phyloP scores from a whole-genome alignment of 2,329 filamentous ascomycete genomes.

The Penicillium sp. region DNA sequence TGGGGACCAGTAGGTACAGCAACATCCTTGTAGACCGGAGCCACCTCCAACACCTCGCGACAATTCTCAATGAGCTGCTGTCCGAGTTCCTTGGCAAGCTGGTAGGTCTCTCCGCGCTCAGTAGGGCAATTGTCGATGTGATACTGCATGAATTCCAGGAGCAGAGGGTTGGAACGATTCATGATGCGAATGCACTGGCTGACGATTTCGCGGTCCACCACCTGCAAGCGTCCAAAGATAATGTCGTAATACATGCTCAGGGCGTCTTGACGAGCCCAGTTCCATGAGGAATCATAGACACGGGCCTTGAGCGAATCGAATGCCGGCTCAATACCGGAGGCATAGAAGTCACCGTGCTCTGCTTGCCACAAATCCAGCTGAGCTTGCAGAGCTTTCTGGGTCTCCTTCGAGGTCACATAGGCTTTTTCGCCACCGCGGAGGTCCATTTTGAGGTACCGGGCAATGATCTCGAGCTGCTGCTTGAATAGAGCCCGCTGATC shows the following conservation, averaged over 20 bases:
- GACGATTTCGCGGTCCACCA: conserved; percentile 94
- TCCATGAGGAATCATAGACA: conserved; percentile 97
- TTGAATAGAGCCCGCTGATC: conserved; percentile 96
- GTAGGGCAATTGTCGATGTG: conserved; percentile 99
- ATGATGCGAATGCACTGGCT: conserved; percentile 98
- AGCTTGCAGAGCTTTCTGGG: conserved; percentile 79
- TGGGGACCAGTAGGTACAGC: conserved; percentile 85
- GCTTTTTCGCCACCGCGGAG: conserved; percentile 95
- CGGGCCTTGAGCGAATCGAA: conserved; percentile 93
- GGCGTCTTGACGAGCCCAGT: conserved; percentile 96
- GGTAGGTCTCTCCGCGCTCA: conserved; percentile 93
- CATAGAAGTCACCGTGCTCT: conserved; percentile 96
- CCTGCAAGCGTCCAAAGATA: conserved; percentile 90
- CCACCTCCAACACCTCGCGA: conserved; percentile 77
- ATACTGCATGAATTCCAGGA: conserved; percentile 99
- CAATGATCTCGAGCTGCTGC: conserved; percentile 93
- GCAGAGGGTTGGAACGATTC: conserved; percentile 94
- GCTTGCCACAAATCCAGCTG: conserved; percentile 93
- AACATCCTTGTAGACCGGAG: conserved; percentile 95
- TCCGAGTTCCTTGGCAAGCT: conserved; percentile 93
- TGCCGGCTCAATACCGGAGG: conserved; percentile 85
- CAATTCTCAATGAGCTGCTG: conserved; percentile 96
- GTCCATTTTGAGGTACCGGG: conserved; percentile 95
- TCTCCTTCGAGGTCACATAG: conserved; percentile 77
- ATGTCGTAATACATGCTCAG: conserved; percentile 99